phyloP scores from a whole-genome alignment of 164 flowering plant genomes.

The Liquidambar formosana region DNA sequence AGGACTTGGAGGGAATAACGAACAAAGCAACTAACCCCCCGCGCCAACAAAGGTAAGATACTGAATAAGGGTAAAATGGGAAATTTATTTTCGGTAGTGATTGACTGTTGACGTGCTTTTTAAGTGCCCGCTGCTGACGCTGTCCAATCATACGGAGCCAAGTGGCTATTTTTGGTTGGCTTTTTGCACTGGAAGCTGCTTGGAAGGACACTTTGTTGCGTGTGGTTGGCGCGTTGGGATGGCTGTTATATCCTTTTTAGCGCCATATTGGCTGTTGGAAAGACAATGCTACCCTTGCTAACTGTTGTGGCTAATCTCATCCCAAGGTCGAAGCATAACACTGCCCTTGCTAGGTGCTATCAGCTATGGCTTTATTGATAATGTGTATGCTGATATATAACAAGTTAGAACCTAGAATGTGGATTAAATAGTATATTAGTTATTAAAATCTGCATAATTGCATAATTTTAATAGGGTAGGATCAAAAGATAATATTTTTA shows the following conservation, averaged over 20 bases:
- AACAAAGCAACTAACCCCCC: constrained; percentile 37
- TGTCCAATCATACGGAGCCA: neutral
- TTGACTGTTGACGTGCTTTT: neutral
- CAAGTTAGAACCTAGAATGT: too few relatives aligned
- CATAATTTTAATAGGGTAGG: too few relatives aligned
- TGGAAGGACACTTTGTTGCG: neutral
- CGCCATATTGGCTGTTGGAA: neutral
- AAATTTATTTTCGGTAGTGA: neutral
- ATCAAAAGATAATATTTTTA: too few relatives aligned
- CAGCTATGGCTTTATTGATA: too few relatives aligned
- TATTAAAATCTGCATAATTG: too few relatives aligned
- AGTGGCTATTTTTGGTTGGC: neutral
- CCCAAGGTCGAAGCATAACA: too few relatives aligned
- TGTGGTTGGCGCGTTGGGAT: neutral
- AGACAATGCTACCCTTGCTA: constrained; percentile 1
- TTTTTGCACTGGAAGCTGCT: neutral
- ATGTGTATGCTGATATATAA: too few relatives aligned
- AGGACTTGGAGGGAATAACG: constrained; percentile 63
- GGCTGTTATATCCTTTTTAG: neutral
- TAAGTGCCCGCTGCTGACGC: neutral
- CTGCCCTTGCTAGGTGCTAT: too few relatives aligned
- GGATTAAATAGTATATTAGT: too few relatives aligned
- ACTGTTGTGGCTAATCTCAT: too few relatives aligned
- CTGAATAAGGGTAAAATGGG: neutral
- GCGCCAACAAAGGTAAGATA: constrained; percentile 36